These are phyloP conservation scores for Hypoxylon sp. DNA, from an alignment of 2,329 filamentous ascomycete species.

Conservation along the genomic window DNA sequence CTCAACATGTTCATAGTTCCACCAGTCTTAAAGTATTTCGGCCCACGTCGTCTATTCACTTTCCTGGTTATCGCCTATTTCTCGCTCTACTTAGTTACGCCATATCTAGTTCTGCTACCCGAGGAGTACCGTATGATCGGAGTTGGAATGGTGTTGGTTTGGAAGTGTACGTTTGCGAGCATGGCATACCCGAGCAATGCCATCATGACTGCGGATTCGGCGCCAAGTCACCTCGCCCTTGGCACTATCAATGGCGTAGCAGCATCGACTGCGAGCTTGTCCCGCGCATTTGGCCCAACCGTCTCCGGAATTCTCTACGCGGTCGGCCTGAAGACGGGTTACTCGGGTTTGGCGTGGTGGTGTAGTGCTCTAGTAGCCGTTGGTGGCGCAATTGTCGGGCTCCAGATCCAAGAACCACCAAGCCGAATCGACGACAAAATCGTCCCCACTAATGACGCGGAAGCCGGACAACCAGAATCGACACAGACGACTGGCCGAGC, in stretches of 20 bases:
- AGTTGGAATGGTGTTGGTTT: constrained; percentile 83
- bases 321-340: constrained; percentile 82
- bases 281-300: constrained; percentile 89
- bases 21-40: constrained; percentile 79
- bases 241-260: constrained; percentile 95
- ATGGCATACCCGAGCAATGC: constrained; percentile 92
- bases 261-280: constrained; percentile 90
- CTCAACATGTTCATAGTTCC: constrained; percentile 90
- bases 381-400: constrained; percentile 80
- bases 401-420: constrained; percentile 79
- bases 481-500: constrained; percentile 24
- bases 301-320: constrained; percentile 89
- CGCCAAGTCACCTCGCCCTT: constrained; percentile 85
- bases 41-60: constrained; percentile 85
- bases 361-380: constrained; percentile 83
- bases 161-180: constrained; percentile 94
- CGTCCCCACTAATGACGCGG: constrained; percentile 57
- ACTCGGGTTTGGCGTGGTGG: constrained; percentile 96
- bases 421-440: constrained; percentile 60
- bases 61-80: constrained; percentile 88
- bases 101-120: constrained; percentile 90
- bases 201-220: constrained; percentile 90
- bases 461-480: constrained; percentile 34
- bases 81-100: constrained; percentile 86
- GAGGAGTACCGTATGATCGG: constrained; percentile 78